These are phyloP conservation scores for Primulina tabacum DNA, from an alignment of 257 asterid genomes.

Conservation along the genomic window DNA sequence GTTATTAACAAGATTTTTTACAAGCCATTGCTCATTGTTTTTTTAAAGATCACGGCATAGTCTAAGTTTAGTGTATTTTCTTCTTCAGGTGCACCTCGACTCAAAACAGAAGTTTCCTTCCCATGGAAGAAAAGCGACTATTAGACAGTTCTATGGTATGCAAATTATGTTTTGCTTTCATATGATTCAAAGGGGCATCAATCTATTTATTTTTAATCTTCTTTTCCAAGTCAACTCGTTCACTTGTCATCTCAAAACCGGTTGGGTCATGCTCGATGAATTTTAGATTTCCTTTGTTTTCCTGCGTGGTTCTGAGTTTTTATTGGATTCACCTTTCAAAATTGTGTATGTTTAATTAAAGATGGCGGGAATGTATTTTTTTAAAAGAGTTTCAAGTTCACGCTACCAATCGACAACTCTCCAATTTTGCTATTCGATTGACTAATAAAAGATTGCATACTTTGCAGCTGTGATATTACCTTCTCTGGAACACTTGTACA, in stretches of 20 bases:
- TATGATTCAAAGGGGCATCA: background rate
- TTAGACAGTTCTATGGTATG: conserved; percentile 57
- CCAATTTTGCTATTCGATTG: background rate
- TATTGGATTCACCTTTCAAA: background rate
- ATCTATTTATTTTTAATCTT: background rate
- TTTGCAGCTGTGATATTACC: conserved; percentile 59
- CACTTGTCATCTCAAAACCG: background rate
- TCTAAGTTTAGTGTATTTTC: background rate
- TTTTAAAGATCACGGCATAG: conserved; percentile 1
- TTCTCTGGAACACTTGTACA: conserved; percentile 40
- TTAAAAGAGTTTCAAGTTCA: background rate
- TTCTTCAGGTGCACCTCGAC: conserved; percentile 44
- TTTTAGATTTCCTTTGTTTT: background rate
- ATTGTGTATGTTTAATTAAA: background rate
- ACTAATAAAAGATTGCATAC: background rate
- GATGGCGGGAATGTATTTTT: background rate
- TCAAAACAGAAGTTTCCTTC: conserved; percentile 35
- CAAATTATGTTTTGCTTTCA: background rate
- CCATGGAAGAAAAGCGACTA: conserved; percentile 54
- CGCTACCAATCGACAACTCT: background rate
- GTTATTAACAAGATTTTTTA: background rate
- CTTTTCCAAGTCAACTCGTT: background rate
- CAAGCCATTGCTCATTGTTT: background rate
- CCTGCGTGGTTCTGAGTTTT: background rate
- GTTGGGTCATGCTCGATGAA: too few species aligned